These are phyloP conservation scores for Alternaria triticimaculans DNA, from an alignment of 2,329 filamentous ascomycete genomes.

Conservation along the genomic window DNA sequence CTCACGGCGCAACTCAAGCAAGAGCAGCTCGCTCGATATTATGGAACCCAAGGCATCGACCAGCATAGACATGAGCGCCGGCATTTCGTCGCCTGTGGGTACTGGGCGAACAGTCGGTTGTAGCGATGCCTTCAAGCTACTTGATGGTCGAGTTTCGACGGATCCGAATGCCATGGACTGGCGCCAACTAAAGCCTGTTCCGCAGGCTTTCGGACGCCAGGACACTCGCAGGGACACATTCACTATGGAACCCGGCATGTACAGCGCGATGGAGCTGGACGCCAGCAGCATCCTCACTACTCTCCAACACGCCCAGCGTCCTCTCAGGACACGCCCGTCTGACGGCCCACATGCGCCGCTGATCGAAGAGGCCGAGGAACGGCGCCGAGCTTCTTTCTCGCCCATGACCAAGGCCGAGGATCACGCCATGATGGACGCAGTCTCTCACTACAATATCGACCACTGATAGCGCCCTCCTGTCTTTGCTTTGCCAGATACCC, in stretches of 20 bases:
- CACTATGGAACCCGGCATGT: slow-evolving; percentile 37
- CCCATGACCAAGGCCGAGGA: slow-evolving; percentile 17
- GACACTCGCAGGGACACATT: slow-evolving; percentile 30
- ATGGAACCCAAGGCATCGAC: slow-evolving; percentile 39
- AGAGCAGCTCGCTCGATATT: slow-evolving; percentile 27
- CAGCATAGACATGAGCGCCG: slow-evolving; percentile 23
- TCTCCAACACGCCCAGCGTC: slow-evolving; percentile 37
- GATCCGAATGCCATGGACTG: slow-evolving; percentile 39
- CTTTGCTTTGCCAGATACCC: neutral
- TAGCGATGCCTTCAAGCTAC: slow-evolving; percentile 43
- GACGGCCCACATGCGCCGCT: slow-evolving; percentile 41
- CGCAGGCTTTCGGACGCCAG: slow-evolving; percentile 15
- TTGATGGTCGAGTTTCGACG: slow-evolving; percentile 43
- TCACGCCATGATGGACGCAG: slow-evolving; percentile 4
- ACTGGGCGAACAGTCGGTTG: slow-evolving; percentile 40
- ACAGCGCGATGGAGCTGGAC: slow-evolving; percentile 47
- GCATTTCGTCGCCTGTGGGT: slow-evolving; percentile 16
- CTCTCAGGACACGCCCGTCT: slow-evolving; percentile 35
- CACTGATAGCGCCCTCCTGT: neutral
- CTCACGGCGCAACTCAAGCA: slow-evolving; percentile 31
- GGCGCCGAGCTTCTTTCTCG: slow-evolving; percentile 31
- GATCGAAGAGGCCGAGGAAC: slow-evolving; percentile 36
- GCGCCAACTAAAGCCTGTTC: slow-evolving; percentile 39
- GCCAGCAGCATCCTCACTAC: slow-evolving; percentile 47
- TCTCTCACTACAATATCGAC: slow-evolving; percentile 8